phyloP scores from a whole-genome alignment of 2,329 filamentous ascomycete genomes.

The Fusarium napiforme region DNA sequence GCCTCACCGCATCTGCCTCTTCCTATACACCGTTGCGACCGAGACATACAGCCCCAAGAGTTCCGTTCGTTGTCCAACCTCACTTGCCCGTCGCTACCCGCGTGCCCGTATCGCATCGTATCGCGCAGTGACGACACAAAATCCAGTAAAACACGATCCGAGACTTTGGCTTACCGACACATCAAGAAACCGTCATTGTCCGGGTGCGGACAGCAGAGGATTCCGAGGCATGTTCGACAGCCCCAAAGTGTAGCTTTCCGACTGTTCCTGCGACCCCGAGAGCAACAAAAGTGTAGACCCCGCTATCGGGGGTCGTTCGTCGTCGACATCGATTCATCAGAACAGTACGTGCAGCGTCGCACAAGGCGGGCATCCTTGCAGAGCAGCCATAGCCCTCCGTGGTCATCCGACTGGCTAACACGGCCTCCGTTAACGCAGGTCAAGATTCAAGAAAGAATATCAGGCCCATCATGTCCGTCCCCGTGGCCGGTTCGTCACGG shows the following conservation, averaged over 20 bases:
- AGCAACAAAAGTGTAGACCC: constrained; percentile 38
- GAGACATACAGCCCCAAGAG: constrained; percentile 47
- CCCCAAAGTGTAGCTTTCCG: constrained; percentile 49
- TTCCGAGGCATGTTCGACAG: constrained; percentile 54
- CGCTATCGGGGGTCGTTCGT: constrained; percentile 46
- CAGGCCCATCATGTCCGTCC: constrained; percentile 66
- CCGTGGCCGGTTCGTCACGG: constrained; percentile 62
- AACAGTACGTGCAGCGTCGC: constrained; percentile 55
- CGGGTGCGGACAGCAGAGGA: constrained; percentile 48
- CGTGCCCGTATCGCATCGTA: constrained; percentile 26
- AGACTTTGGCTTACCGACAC: constrained; percentile 35
- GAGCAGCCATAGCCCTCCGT: constrained; percentile 37
- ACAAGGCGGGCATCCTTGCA: constrained; percentile 46
- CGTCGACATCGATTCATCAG: constrained; percentile 47
- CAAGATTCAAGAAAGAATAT: constrained; percentile 48
- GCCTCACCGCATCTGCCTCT: constrained; percentile 41
- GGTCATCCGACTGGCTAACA: constrained; percentile 38
- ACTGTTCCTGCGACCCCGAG: constrained; percentile 43
- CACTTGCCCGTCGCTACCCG: constrained; percentile 37
- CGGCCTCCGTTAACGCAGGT: constrained; percentile 30
- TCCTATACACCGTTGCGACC: constrained; percentile 38
- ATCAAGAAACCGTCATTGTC: constrained; percentile 39
- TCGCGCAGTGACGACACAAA: constrained; percentile 32
- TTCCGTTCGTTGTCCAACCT: constrained; percentile 40
- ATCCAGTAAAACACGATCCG: constrained; percentile 22